These are phyloP conservation scores for Pneumocystis jirovecii DNA, from an alignment of 1,139 yeast genomes.

Conservation along the genomic window DNA sequence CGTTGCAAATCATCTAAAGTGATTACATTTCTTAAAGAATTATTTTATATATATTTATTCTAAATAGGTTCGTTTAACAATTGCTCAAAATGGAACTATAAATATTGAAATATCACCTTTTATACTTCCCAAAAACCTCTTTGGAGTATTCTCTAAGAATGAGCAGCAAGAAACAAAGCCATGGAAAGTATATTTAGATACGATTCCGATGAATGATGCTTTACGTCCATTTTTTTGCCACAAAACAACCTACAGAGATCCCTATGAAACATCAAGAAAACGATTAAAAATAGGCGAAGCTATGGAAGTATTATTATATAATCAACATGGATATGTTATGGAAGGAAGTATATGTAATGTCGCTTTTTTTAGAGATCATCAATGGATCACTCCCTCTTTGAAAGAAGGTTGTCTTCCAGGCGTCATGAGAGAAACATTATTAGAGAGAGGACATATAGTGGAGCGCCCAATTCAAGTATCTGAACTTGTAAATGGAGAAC, in stretches of 20 bases:
- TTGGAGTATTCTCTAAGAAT: not conserved
- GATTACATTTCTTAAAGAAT: not conserved
- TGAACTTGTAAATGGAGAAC: not conserved
- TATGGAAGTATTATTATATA: slow-evolving; percentile 1
- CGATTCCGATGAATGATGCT: not conserved
- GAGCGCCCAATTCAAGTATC: not conserved
- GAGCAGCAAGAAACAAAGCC: not conserved
- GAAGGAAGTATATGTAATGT: slow-evolving; percentile 1
- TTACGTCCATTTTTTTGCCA: not conserved
- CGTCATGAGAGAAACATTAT: slow-evolving; percentile 1
- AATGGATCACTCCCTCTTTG: slow-evolving; percentile 1
- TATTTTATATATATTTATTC: not conserved
- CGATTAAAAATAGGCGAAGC: not conserved
- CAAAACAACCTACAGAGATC: slow-evolving; percentile 1
- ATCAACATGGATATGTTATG: not conserved
- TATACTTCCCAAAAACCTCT: not conserved
- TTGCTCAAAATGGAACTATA: not conserved
- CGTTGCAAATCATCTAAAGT: not conserved
- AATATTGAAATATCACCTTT: not conserved
- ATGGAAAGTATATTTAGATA: slow-evolving; percentile 1
- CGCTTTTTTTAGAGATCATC: not conserved
- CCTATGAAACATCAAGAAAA: not conserved
- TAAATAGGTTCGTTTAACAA: not conserved
- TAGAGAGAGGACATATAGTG: not conserved
- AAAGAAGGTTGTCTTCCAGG: not conserved